phyloP scores from a whole-genome alignment of 1,139 yeast species.

The Taphrina deformans region DNA sequence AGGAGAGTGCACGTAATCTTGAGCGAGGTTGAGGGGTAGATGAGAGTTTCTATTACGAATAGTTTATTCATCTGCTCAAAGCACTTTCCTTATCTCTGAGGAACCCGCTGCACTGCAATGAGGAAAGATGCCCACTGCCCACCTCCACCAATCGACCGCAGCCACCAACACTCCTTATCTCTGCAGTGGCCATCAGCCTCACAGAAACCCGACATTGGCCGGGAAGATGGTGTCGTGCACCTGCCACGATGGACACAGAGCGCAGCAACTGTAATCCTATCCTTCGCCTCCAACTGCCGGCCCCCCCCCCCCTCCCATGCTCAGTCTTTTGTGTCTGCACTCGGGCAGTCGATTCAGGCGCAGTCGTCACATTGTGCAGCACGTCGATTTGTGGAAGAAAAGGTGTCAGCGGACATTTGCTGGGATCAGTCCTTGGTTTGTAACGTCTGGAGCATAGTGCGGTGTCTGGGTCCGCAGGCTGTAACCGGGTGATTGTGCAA shows the following conservation, averaged over 20 bases:
- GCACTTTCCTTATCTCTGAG: neutral
- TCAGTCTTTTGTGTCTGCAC: neutral
- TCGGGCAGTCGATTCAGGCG: neutral
- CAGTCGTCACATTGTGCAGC: no score
- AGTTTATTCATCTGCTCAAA: neutral
- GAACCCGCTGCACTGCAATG: neutral
- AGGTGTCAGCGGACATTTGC: no score
- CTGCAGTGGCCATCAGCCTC: neutral
- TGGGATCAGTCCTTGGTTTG: no score
- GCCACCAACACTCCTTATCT: neutral
- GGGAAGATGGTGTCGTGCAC: neutral
- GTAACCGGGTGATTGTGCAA: no score
- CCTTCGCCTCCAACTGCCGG: no score
- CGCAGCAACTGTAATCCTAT: neutral
- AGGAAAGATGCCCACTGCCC: neutral
- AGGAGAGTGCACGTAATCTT: neutral
- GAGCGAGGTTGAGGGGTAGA: neutral
- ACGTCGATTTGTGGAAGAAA: no score
- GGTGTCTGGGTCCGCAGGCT: no score
- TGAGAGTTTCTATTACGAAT: conserved; percentile 3
- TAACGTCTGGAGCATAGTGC: no score
- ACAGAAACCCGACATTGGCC: neutral
- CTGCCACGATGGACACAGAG: neutral
- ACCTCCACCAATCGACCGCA: neutral
- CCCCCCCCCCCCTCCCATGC: no score